Evolutionary conservation across 805 yeast species (phyloP), one percentile per base, ranked within the genome.

Genomic region (Danielia oregonensis): DNA sequence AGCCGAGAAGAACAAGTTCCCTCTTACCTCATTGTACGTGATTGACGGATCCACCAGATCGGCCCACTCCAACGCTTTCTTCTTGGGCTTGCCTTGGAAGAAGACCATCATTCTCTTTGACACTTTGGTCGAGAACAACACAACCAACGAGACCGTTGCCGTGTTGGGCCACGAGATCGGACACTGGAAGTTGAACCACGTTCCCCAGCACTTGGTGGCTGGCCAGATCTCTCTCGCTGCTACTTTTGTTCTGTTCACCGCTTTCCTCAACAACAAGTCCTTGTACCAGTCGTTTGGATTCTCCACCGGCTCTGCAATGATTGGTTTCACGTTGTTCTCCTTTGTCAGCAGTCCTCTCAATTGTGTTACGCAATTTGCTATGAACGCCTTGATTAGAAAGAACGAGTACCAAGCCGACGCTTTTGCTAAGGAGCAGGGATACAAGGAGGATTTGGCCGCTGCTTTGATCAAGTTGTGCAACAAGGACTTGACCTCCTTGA

Each of bases 161-260:
- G 96, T 93, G 1, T 71, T 91, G 45, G 97, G 95, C n/a, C 99
- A 93, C 56, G 99, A 93, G 67, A 82, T 93, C 48, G 99, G 99
- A 33, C 99, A 93, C 60, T 93, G 99, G 99, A 81, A 82, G 51
- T 72, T 84, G 57, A 79, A 83, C 39, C 99, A 93, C 60, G 82
- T 89, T 42, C 68, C 89, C n/a, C 80, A 79, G 55, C 74, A 82
- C 72, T 62, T 93, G 52, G 52, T 74, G 4, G 72, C 81, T 43
- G 68, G 78, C 30, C 89, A 86, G 60, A 57, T 65, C 4, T 85
- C 85, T 48, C 59, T 81, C 33, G 76, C 83, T 47, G 51, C 76
- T 17, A 71, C 79, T 28, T 86, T 89, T 57, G 69, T 83, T 1
- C 54, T 84, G 43, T 89, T 93, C 62, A 76, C 94, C 1, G 82